These are phyloP conservation scores for Stagonosporopsis rhizophila DNA, from an alignment of 2,329 filamentous ascomycete species.

Conservation along the genomic window DNA sequence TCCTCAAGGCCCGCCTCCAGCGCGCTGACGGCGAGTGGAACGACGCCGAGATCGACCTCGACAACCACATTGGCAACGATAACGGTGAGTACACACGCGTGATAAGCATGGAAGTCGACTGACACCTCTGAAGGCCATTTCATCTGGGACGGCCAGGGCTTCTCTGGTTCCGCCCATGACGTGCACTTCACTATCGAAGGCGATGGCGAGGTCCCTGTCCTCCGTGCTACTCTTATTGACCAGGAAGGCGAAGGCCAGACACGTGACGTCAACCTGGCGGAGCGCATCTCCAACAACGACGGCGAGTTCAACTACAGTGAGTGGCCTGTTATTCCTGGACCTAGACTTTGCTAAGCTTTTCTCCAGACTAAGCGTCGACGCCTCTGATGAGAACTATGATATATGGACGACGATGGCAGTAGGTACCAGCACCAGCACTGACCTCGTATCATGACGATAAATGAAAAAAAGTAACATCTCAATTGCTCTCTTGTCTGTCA, in stretches of 20 bases:
- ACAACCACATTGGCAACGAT: slow-evolving; percentile 60
- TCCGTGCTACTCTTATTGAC: slow-evolving; percentile 59
- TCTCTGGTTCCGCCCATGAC: slow-evolving; percentile 56
- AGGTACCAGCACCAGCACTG: not conserved
- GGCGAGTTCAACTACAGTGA: slow-evolving; percentile 47
- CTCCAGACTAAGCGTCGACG: slow-evolving; percentile 9
- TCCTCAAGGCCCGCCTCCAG: slow-evolving; percentile 55
- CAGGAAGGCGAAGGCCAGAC: slow-evolving; percentile 52
- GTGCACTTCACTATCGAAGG: slow-evolving; percentile 61
- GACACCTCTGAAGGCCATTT: slow-evolving; percentile 50
- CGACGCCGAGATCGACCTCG: slow-evolving; percentile 59
- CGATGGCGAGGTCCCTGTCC: slow-evolving; percentile 58
- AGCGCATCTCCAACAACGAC: slow-evolving; percentile 62
- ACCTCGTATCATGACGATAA: slow-evolving; percentile 8
- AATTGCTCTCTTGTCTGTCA: not conserved
- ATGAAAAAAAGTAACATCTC: slow-evolving; percentile 16
- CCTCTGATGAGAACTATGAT: not conserved
- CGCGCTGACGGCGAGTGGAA: slow-evolving; percentile 54
- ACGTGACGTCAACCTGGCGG: slow-evolving; percentile 63
- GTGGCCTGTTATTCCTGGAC: not conserved
- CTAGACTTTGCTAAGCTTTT: not conserved
- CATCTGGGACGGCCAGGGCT: slow-evolving; percentile 57
- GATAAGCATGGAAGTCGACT: not conserved
- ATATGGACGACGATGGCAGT: not conserved
- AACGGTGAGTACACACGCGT: slow-evolving; percentile 49